A percentile compares a stretch with the other conserved stretches of the same genome.
phyloP scores from a whole-genome alignment of 495 filamentous ascomycete species.

The Penicillium macrosclerotiorum region DNA sequence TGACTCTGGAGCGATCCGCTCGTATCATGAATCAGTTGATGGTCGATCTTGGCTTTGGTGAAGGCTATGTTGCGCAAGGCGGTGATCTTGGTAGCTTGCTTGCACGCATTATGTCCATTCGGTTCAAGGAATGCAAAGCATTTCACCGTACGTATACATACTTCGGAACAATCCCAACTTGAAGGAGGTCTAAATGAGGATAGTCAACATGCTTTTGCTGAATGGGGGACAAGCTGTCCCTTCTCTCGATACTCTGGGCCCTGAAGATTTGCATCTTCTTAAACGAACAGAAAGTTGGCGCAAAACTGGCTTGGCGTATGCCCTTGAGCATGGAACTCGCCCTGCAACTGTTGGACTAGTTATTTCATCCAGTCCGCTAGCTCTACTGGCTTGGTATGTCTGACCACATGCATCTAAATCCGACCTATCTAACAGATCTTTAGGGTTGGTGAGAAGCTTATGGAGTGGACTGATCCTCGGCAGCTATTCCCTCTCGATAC shows the following conservation, averaged over 20 bases:
- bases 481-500: constrained; percentile 37
- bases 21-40: constrained; percentile 53
- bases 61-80: constrained; percentile 55
- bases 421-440: background rate
- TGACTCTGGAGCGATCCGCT: constrained; percentile 32
- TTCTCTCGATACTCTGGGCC: background rate
- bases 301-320: constrained; percentile 39
- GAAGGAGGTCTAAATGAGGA: background rate
- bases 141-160: constrained; percentile 20
- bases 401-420: background rate
- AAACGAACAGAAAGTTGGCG: constrained; percentile 14
- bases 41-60: constrained; percentile 50
- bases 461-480: constrained; percentile 53
- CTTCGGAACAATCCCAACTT: too few relatives aligned
- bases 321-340: constrained; percentile 49
- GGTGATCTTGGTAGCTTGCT: constrained; percentile 57
- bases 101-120: constrained; percentile 31
- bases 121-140: constrained; percentile 28
- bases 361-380: constrained; percentile 51
- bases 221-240: background rate
- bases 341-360: constrained; percentile 53
- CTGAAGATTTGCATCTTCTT: constrained; percentile 7
- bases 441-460: constrained; percentile 56
- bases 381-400: constrained; percentile 52
- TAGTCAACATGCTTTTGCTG: constrained; percentile 16